Evolutionary conservation across 1,284 basidiomycete species (phyloP).

Genomic region (Sporisorium scitamineum): DNA sequence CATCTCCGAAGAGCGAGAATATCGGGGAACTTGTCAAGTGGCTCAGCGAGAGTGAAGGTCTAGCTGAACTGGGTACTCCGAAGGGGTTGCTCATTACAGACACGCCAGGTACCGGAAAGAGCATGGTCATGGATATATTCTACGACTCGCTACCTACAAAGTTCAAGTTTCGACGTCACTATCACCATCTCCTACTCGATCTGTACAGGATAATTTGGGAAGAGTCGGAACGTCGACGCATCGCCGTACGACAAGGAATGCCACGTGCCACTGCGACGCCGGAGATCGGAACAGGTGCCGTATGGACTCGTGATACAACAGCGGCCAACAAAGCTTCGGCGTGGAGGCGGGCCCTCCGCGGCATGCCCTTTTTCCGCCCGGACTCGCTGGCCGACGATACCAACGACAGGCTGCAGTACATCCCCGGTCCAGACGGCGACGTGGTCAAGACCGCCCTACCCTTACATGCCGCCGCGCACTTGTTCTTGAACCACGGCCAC

Average conservation of each 20-base stretch:
- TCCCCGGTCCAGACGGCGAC: constrained; percentile 50
- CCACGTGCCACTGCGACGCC: constrained; percentile 47
- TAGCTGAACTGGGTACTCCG: constrained; percentile 75
- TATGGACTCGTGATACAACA: constrained; percentile 70
- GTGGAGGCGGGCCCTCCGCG: constrained; percentile 41
- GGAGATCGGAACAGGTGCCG: constrained; percentile 45
- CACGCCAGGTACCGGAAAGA: constrained; percentile 74
- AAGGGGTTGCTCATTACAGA: constrained; percentile 74
- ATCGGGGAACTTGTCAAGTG: constrained; percentile 72
- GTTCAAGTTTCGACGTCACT: constrained; percentile 77
- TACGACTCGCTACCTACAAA: constrained; percentile 75
- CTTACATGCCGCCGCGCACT: constrained; percentile 72
- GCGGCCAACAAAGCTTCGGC: constrained; percentile 19
- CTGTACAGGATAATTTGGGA: constrained; percentile 78
- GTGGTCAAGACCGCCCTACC: constrained; percentile 66
- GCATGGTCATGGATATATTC: constrained; percentile 78
- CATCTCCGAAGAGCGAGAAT: constrained; percentile 33
- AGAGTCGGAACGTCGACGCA: constrained; percentile 72
- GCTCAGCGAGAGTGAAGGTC: constrained; percentile 75
- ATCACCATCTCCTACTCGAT: constrained; percentile 78
- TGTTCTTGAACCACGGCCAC: constrained; percentile 74
- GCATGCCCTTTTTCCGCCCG: constrained; percentile 60
- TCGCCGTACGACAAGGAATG: constrained; percentile 51
- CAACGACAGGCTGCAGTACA: constrained; percentile 20
- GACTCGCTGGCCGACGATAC: constrained; percentile 40